phyloP scores from a whole-genome alignment of 768 basidiomycete genomes.

The Russula sp. region DNA sequence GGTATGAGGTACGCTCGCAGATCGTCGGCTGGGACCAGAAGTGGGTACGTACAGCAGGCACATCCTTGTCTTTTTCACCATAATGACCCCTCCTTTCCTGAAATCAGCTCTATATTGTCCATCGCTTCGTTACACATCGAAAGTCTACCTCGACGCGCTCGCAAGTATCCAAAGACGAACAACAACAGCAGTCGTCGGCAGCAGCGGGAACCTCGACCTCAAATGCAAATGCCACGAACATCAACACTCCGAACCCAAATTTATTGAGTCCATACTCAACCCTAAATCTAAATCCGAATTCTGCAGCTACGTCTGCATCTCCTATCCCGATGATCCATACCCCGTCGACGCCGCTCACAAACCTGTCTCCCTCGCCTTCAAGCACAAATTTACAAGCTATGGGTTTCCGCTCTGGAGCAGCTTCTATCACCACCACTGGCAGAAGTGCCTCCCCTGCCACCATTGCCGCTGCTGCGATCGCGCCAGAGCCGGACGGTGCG shows the following conservation, averaged over 20 bases:
- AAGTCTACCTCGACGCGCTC: slow-evolving; percentile 34
- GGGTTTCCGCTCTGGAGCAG: neutral
- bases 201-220: neutral
- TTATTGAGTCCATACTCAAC: neutral
- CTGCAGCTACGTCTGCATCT: neutral
- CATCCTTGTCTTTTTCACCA: neutral
- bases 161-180: slow-evolving; percentile 23
- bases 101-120: slow-evolving; percentile 49
- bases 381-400: slow-evolving; percentile 3
- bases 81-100: neutral
- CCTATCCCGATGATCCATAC: slow-evolving; percentile 20
- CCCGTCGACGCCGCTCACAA: slow-evolving; percentile 11
- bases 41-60: slow-evolving; percentile 56
- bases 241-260: too few relatives aligned
- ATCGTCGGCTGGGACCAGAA: slow-evolving; percentile 72
- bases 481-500: slow-evolving; percentile 52
- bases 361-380: slow-evolving; percentile 17
- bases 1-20: slow-evolving; percentile 58
- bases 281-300: neutral
- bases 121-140: slow-evolving; percentile 60
- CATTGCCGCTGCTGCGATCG: slow-evolving; percentile 1
- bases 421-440: neutral
- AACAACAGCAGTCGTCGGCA: slow-evolving; percentile 34
- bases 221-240: neutral
- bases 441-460: neutral